Percentiles rank a stretch among this genome's conserved stretches.
Evolutionary conservation across 345 rosid genomes (phyloP).

Genomic region (Orychophragmus violaceus): DNA sequence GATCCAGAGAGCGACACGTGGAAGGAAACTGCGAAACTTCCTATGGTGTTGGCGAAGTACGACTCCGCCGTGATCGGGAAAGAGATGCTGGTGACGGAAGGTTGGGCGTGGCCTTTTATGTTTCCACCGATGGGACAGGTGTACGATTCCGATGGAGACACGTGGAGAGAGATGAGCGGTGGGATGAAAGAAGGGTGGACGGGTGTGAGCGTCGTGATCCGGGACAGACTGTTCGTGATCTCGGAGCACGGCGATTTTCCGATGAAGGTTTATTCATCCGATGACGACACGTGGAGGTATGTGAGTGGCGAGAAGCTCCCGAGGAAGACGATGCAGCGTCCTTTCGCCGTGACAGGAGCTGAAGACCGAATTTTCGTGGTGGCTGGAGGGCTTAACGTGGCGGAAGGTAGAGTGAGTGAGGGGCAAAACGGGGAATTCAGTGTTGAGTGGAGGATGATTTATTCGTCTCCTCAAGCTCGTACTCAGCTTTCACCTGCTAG

Average conservation of each 20-base stretch:
- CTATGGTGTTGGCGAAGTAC: slow-evolving; percentile 43
- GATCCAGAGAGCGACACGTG: slow-evolving; percentile 46
- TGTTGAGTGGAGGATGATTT: slow-evolving; percentile 45
- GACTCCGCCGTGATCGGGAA: slow-evolving; percentile 57
- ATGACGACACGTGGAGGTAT: slow-evolving; percentile 46
- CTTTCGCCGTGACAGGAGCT: slow-evolving; percentile 44
- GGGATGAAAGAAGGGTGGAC: slow-evolving; percentile 83
- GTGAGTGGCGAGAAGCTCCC: slow-evolving; percentile 55
- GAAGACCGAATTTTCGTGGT: slow-evolving; percentile 52
- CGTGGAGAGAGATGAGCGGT: slow-evolving; percentile 55
- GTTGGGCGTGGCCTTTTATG: slow-evolving; percentile 82
- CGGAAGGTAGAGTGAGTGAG: slow-evolving; percentile 38
- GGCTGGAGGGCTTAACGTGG: slow-evolving; percentile 48
- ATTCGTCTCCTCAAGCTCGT: slow-evolving; percentile 34
- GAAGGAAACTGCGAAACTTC: slow-evolving; percentile 33
- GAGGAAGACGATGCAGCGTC: slow-evolving; percentile 38
- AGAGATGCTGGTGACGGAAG: slow-evolving; percentile 57
- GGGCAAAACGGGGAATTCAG: slow-evolving; percentile 26
- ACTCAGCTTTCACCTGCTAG: slow-evolving; percentile 42
- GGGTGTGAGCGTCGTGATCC: slow-evolving; percentile 44
- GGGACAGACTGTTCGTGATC: slow-evolving; percentile 43
- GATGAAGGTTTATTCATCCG: slow-evolving; percentile 50
- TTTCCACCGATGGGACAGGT: slow-evolving; percentile 54
- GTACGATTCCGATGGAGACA: slow-evolving; percentile 39
- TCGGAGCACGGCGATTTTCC: slow-evolving; percentile 63